These are phyloP conservation scores for Aotearoamyces nothofagi DNA, from an alignment of 2,329 filamentous ascomycete genomes.

Conservation along the genomic window DNA sequence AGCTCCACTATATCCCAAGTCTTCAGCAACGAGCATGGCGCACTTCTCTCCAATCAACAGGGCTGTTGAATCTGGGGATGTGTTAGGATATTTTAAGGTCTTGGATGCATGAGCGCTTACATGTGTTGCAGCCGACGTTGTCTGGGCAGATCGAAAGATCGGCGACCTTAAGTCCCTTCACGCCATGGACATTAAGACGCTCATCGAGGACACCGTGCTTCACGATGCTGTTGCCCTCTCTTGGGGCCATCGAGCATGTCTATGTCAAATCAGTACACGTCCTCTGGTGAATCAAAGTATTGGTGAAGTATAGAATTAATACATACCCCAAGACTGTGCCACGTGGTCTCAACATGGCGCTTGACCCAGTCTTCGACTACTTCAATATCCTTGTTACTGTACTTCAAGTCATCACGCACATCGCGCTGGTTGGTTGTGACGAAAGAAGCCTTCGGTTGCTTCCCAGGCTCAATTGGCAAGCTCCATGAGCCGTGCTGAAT, in stretches of 20 bases:
- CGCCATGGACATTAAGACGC: conserved; percentile 62
- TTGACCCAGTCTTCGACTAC: conserved; percentile 36
- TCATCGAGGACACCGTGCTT: conserved; percentile 68
- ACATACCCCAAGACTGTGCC: conserved; percentile 44
- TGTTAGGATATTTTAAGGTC: conserved; percentile 17
- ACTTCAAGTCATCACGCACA: conserved; percentile 48
- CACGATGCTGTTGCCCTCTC: conserved; percentile 64
- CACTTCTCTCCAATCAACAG: conserved; percentile 65
- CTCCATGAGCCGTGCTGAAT: conserved; percentile 65
- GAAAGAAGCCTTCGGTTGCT: conserved; percentile 25
- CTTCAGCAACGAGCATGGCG: conserved; percentile 53
- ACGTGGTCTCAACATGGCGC: conserved; percentile 62
- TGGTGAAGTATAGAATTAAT: not conserved
- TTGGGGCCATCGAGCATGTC: conserved; percentile 66
- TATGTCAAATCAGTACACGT: conserved; percentile 8
- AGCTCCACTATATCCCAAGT: conserved; percentile 56
- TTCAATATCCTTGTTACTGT: conserved; percentile 42
- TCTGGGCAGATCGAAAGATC: conserved; percentile 66
- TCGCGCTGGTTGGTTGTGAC: conserved; percentile 51
- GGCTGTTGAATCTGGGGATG: conserved; percentile 45
- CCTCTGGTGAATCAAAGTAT: not conserved
- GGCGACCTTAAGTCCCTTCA: conserved; percentile 63
- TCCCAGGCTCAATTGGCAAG: conserved; percentile 37
- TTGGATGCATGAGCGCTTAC: conserved; percentile 10
- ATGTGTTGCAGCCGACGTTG: conserved; percentile 59